phyloP scores from a whole-genome alignment of 345 rosid genomes.

The Aquilaria malaccensis region DNA sequence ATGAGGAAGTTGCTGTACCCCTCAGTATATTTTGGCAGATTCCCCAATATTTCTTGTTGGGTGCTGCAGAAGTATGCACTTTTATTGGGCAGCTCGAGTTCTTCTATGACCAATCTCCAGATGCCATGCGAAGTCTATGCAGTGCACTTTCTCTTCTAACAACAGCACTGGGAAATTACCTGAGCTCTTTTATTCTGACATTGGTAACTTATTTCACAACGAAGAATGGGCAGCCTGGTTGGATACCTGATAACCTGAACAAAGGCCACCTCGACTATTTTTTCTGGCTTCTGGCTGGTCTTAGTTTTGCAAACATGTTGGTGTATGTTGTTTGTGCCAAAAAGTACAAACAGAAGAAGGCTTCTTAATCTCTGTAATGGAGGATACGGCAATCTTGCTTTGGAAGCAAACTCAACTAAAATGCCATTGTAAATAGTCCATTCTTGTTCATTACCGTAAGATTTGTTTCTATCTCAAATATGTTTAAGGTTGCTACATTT shows the following conservation, averaged over 20 bases:
- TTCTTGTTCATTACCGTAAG: too few relatives aligned
- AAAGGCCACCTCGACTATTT: slow-evolving; percentile 87
- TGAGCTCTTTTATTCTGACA: slow-evolving; percentile 81
- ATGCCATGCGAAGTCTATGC: slow-evolving; percentile 90
- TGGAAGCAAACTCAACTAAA: not conserved
- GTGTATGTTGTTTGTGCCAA: slow-evolving; percentile 55
- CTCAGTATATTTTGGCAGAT: slow-evolving; percentile 82
- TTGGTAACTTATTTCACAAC: slow-evolving; percentile 65
- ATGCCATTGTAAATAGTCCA: not conserved
- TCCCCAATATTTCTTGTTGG: slow-evolving; percentile 80
- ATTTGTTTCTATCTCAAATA: too few relatives aligned
- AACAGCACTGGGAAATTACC: slow-evolving; percentile 67
- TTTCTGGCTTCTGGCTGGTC: slow-evolving; percentile 89
- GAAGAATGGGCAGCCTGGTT: slow-evolving; percentile 49
- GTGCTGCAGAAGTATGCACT: slow-evolving; percentile 85
- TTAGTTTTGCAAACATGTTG: slow-evolving; percentile 60
- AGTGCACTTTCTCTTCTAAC: slow-evolving; percentile 74
- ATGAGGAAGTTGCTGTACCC: slow-evolving; percentile 48
- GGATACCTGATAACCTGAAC: slow-evolving; percentile 90
- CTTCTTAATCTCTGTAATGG: slow-evolving; percentile 14
- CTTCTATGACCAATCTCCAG: slow-evolving; percentile 93
- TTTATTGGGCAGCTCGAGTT: slow-evolving; percentile 85
- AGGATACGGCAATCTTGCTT: not conserved
- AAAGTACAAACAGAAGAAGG: slow-evolving; percentile 71
- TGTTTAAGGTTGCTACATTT: too few relatives aligned